These are phyloP conservation scores for Thraustochytrium striatum DNA, from an alignment of 352 stramenopile species.

Conservation along the genomic window DNA sequence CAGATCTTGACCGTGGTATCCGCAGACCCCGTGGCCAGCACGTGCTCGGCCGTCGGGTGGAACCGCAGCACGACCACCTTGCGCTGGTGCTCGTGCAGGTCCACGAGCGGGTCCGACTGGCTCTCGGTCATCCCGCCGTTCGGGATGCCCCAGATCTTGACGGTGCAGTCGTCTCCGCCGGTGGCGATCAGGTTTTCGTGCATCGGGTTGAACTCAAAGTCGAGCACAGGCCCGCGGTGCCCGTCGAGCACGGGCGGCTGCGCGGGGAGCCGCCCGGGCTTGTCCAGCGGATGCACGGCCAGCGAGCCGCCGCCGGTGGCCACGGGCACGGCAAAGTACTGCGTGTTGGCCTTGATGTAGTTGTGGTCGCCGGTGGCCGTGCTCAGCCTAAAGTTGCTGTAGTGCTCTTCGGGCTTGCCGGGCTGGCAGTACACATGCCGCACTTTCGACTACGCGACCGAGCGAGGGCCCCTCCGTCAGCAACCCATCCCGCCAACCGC, in stretches of 20 bases:
- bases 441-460: conserved; percentile 15
- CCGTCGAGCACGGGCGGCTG: conserved; percentile 82
- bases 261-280: conserved; percentile 52
- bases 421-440: conserved; percentile 49
- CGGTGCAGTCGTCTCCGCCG: conserved; percentile 88
- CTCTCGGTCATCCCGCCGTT: conserved; percentile 85
- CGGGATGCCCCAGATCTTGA: conserved; percentile 93
- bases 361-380: conserved; percentile 97
- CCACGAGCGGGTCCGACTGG: conserved; percentile 88
- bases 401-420: conserved; percentile 55
- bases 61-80: conserved; percentile 97
- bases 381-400: conserved; percentile 75
- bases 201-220: conserved; percentile 99
- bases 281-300: conserved; percentile 46
- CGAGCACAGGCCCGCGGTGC: conserved; percentile 91
- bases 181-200: conserved; percentile 71
- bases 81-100: conserved; percentile 85
- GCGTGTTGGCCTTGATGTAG: conserved; percentile 99
- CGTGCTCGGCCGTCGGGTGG: conserved; percentile 96
- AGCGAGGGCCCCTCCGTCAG: background rate
- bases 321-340: conserved; percentile 97
- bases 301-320: conserved; percentile 71
- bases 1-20: conserved; percentile 96
- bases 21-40: conserved; percentile 86
- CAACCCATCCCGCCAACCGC: background rate